These are phyloP conservation scores for Cryptococcus maquisensis DNA, from an alignment of 1,284 basidiomycete genomes.

Conservation along the genomic window DNA sequence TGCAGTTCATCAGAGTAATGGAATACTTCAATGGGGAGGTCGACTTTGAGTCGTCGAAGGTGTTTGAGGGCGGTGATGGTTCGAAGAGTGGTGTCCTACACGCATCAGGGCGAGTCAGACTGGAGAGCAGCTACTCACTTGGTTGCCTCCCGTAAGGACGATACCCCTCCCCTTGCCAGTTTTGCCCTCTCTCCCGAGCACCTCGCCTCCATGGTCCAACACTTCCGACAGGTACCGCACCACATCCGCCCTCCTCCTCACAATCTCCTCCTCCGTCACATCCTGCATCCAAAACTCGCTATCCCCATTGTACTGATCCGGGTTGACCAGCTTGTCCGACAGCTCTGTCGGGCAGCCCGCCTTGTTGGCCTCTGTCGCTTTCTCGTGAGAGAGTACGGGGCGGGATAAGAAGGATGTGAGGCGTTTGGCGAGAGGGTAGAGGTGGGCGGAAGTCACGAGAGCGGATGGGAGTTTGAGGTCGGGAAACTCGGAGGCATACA, in stretches of 20 bases:
- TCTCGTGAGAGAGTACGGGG: conserved; percentile 23
- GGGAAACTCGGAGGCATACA: conserved; percentile 16
- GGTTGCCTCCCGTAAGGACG: conserved; percentile 50
- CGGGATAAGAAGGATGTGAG: conserved; percentile 35
- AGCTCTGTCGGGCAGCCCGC: conserved; percentile 33
- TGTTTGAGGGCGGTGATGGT: conserved; percentile 44
- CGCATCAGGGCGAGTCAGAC: background rate
- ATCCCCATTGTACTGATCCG: conserved; percentile 45
- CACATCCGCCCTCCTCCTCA: conserved; percentile 34
- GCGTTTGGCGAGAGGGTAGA: conserved; percentile 14
- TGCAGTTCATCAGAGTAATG: conserved; percentile 49
- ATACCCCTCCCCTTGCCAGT: conserved; percentile 42
- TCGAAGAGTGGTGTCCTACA: conserved; percentile 48
- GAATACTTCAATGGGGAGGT: conserved; percentile 50
- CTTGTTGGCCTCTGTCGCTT: conserved; percentile 19
- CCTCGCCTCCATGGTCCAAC: conserved; percentile 27
- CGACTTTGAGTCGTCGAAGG: conserved; percentile 39
- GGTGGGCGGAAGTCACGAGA: conserved; percentile 10
- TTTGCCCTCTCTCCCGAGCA: conserved; percentile 24
- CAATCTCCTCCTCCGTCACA: conserved; percentile 35
- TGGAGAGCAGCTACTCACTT: conserved; percentile 24
- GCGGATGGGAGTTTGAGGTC: conserved; percentile 14
- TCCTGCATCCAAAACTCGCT: conserved; percentile 40
- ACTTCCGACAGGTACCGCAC: conserved; percentile 38
- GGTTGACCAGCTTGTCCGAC: conserved; percentile 42